These are phyloP conservation scores for Aspergillus niger DNA, from an alignment of 2,329 filamentous ascomycete genomes.

Conservation along the genomic window DNA sequence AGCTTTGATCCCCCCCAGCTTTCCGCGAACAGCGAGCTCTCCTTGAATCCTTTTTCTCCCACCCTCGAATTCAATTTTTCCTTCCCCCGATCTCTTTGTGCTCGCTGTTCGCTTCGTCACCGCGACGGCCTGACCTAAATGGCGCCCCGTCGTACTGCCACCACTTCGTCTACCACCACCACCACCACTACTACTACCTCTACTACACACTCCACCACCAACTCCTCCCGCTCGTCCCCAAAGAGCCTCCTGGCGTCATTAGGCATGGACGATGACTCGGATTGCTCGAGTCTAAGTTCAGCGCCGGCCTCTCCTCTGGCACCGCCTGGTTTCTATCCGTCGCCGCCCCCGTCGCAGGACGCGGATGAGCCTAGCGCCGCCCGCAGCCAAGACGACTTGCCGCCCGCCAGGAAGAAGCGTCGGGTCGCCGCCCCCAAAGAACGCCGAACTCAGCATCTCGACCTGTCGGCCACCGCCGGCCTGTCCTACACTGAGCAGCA, in stretches of 20 bases:
- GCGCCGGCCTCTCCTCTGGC: conserved; percentile 42
- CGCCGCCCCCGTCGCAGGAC: conserved; percentile 48
- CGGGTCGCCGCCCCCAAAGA: conserved; percentile 63
- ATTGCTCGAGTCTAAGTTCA: conserved; percentile 46
- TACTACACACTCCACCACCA: conserved; percentile 8
- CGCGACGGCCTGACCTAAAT: conserved; percentile 16
- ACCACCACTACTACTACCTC: conserved; percentile 1
- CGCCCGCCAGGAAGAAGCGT: conserved; percentile 75
- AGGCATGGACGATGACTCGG: conserved; percentile 35
- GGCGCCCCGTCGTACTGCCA: conserved; percentile 13
- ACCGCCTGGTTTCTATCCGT: conserved; percentile 43
- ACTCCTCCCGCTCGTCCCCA: conserved; percentile 16
- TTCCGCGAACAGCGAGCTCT: conserved; percentile 9
- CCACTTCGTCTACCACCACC: conserved; percentile 11
- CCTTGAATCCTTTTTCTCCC: conserved; percentile 9
- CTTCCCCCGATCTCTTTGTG: conserved; percentile 8
- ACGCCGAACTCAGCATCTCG: conserved; percentile 79
- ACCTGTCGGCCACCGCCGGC: conserved; percentile 55
- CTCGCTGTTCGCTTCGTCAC: conserved; percentile 11
- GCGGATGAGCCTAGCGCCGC: conserved; percentile 40
- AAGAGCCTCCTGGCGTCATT: conserved; percentile 15
- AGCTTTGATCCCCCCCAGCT: conserved; percentile 10
- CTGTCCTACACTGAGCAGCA: conserved; percentile 54
- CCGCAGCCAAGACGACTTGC: conserved; percentile 60
- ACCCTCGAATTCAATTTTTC: conserved; percentile 9